Conservation (phyloP, 805 yeast genomes). For the Hanseniaspora jakobsenii region DNA sequence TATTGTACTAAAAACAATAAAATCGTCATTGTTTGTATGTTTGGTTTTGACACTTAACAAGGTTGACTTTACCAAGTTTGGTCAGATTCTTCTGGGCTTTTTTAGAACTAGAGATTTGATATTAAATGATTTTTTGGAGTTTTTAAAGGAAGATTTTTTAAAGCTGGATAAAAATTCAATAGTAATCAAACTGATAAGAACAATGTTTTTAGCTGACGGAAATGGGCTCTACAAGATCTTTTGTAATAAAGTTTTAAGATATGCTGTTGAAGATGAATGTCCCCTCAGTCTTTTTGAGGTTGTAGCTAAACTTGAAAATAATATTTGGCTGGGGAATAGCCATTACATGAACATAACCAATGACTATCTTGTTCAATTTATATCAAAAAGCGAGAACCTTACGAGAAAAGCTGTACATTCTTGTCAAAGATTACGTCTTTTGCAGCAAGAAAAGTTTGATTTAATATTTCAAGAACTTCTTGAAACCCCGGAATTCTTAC, state of each 20-base stretch:
- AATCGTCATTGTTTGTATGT: neutral
- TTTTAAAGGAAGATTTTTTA: neutral
- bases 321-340: too few relatives aligned
- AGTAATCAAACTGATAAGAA: neutral
- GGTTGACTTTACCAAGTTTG: neutral
- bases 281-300: too few relatives aligned
- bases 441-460: too few relatives aligned
- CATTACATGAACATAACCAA: too few relatives aligned
- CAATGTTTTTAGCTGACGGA: neutral
- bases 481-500: too few relatives aligned
- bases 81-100: neutral
- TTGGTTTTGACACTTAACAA: neutral
- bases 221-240: neutral
- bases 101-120: neutral
- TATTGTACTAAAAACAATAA: neutral
- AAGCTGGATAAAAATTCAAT: neutral
- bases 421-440: too few relatives aligned
- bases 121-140: neutral
- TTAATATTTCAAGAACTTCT: too few relatives aligned
- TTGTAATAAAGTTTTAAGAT: neutral
- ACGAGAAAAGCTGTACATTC: too few relatives aligned
- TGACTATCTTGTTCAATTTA: too few relatives aligned
- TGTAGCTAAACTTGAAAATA: too few relatives aligned
- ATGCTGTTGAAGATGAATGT: too few relatives aligned
- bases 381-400: too few relatives aligned